A percentile compares a stretch with the other conserved stretches of the same genome.
phyloP scores from a whole-genome alignment of 1,284 basidiomycete species.

The Irpex sp. region DNA sequence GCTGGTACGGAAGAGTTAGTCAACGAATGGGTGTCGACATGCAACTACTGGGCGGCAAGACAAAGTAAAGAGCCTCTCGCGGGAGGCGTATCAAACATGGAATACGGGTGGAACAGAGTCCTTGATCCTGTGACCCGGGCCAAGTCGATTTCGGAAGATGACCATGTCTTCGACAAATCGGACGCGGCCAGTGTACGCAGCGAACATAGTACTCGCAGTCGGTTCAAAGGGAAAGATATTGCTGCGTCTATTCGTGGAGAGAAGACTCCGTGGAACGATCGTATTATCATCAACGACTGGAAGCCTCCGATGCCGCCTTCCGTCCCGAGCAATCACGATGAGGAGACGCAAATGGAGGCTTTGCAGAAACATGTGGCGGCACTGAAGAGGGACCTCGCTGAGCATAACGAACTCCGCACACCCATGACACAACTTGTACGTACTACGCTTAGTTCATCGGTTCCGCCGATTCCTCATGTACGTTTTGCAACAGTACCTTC shows the following conservation, averaged over 20 bases:
- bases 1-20: slow-evolving; percentile 97
- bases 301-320: slow-evolving; percentile 83
- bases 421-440: slow-evolving; percentile 82
- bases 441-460: slow-evolving; percentile 16
- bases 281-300: slow-evolving; percentile 91
- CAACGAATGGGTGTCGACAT: slow-evolving; percentile 96
- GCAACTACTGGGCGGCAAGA: slow-evolving; percentile 98
- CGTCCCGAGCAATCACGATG: slow-evolving; percentile 82
- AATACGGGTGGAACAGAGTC: slow-evolving; percentile 94
- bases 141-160: slow-evolving; percentile 54
- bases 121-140: slow-evolving; percentile 48
- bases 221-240: slow-evolving; percentile 63
- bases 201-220: slow-evolving; percentile 61
- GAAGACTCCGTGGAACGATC: slow-evolving; percentile 71
- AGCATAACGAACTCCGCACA: slow-evolving; percentile 81
- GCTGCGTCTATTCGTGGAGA: slow-evolving; percentile 57
- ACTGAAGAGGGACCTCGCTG: slow-evolving; percentile 76
- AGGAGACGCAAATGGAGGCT: slow-evolving; percentile 88
- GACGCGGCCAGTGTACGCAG: slow-evolving; percentile 72
- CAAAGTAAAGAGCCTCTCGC: slow-evolving; percentile 90
- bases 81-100: slow-evolving; percentile 97
- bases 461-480: background rate
- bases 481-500: slow-evolving; percentile 60
- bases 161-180: slow-evolving; percentile 48
- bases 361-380: slow-evolving; percentile 75